Conservation (phyloP, 2,329 filamentous ascomycete genomes). For the Ilyonectria robusta region DNA sequence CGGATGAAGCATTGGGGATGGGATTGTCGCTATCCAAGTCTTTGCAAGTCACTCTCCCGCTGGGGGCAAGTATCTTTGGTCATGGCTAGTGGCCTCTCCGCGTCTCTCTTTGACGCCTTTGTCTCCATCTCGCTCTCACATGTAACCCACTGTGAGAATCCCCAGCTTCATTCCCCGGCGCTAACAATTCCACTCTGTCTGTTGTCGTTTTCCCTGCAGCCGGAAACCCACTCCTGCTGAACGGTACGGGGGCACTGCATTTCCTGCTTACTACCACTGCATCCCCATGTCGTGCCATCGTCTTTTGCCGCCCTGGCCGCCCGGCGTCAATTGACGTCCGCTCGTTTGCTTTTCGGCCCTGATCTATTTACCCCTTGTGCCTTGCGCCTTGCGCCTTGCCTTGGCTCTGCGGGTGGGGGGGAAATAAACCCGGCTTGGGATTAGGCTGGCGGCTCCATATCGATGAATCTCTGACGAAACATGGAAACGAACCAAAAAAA, state of each 20-base stretch:
- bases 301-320: conserved; percentile 14
- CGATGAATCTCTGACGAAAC: conserved; percentile 1
- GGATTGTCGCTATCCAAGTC: no score
- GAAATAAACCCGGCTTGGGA: no score
- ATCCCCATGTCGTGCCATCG: neutral
- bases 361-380: conserved; percentile 5
- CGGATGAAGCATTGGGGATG: no score
- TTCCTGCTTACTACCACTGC: neutral
- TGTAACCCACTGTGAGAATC: neutral
- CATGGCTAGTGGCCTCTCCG: neutral
- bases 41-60: no score
- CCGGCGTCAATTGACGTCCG: conserved; percentile 9
- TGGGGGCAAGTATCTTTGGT: no score
- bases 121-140: neutral
- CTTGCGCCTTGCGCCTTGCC: conserved; percentile 1
- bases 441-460: neutral
- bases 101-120: neutral
- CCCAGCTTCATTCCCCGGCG: neutral
- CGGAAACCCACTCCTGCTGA: neutral
- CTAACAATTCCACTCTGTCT: neutral
- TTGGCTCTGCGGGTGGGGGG: no score
- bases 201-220: neutral
- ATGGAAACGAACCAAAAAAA: neutral
- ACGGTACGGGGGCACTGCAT: neutral
- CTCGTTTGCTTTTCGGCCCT: conserved; percentile 22